Percentiles rank a stretch among this genome's conserved stretches.
Conservation (phyloP, 805 yeast genomes). For the Kodamaea neixiangensis region DNA sequence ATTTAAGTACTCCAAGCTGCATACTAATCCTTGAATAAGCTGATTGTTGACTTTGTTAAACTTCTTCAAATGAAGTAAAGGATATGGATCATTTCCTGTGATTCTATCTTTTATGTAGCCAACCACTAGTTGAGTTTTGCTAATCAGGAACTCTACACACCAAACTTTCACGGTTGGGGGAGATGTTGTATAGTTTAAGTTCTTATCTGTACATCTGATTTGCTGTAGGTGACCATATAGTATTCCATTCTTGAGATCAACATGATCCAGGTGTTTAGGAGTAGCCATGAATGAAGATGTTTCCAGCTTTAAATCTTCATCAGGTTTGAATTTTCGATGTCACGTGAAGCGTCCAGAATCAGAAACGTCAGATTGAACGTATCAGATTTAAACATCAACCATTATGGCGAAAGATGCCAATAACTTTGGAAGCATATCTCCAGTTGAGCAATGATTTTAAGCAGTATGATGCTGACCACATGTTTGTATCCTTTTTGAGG, state of each 20-base stretch:
- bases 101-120: constrained; percentile 28
- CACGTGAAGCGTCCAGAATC: too few species aligned
- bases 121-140: constrained; percentile 29
- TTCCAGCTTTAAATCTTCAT: not conserved
- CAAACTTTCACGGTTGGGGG: constrained; percentile 40
- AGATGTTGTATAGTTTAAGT: constrained; percentile 21
- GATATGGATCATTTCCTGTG: constrained; percentile 26
- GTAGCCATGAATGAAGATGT: not conserved
- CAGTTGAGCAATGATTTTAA: not conserved
- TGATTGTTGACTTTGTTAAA: constrained; percentile 38
- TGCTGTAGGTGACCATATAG: constrained; percentile 50
- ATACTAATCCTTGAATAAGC: constrained; percentile 44
- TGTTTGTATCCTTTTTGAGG: constrained; percentile 8
- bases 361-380: not conserved
- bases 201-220: constrained; percentile 31
- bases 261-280: constrained; percentile 21
- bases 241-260: constrained; percentile 49
- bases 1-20: constrained; percentile 40
- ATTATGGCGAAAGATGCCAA: not conserved
- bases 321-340: not conserved
- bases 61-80: constrained; percentile 54
- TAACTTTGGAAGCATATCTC: constrained; percentile 1
- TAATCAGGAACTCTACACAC: constrained; percentile 49
- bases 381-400: not conserved
- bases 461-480: not conserved